Evolutionary conservation across 73 alveolate species (phyloP), one percentile per base, ranked within the genome.

Genomic region (Effrenium voratum): DNA sequence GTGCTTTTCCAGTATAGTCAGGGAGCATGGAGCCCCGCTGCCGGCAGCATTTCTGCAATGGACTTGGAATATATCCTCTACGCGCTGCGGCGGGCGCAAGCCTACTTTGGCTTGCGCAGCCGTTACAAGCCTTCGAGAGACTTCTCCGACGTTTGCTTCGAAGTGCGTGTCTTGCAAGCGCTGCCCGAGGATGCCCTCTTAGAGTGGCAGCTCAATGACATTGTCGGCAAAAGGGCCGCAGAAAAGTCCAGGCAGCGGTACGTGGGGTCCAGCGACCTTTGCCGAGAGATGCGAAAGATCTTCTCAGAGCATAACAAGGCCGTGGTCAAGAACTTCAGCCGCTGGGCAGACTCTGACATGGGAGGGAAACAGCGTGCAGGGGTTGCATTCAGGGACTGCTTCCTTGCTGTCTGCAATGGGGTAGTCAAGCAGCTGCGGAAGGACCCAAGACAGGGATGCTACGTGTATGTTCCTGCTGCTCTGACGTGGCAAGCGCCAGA

Each of bases 71-170:
- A 41, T 45, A 12, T 76, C 34, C 16, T 59, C 34, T 36, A 41
- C 24, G 86, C 86, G 41, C 32, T 36, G 40, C 86, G 86, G 34
- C 43, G 59, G 19, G 86, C 86, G 0, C 86, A 76, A 76, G 86
- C 86, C 16, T 76, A 76, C 86, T 76, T 82, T 24, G 81, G 28
- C 13, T 34, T 32, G 81, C 47, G 47, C 50, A 1, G 57, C 13
- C 52, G 86, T 22, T 15, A 76, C 59, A 30, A 41, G 43, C 60
- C 43, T 26, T 38, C 55, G 38, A 32, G 86, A 43, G 59, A 76
- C 52, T 76, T 28, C 38, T 36, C 43, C 0, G 60, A 30, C 38
- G 86, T 76, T 12, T 55, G 40, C 59, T 76, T 55, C 60, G 86
- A 76, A 36, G 26, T 76, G 41, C 38, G 43, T 41, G 59, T 76